phyloP scores from a whole-genome alignment of 108 stramenopile species.

The Nitzschia sp. region DNA sequence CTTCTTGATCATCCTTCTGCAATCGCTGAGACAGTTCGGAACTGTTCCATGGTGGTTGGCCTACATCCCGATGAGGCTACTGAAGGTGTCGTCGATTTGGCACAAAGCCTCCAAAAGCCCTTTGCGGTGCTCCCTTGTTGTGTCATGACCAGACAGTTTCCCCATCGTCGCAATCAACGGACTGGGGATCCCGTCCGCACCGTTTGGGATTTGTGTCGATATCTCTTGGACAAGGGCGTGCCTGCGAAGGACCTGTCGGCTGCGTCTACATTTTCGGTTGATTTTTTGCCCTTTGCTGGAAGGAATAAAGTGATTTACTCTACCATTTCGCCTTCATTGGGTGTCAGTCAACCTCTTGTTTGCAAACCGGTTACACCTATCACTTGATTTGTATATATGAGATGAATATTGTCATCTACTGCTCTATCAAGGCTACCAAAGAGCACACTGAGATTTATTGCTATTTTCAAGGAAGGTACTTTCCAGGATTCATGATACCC shows the following conservation, averaged over 20 bases:
- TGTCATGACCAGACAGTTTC: constrained; percentile 63
- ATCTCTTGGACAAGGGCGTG: constrained; percentile 45
- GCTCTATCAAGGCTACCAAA: too few relatives aligned
- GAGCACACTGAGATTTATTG: too few relatives aligned
- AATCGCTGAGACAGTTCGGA: constrained; percentile 27
- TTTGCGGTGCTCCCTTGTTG: constrained; percentile 69
- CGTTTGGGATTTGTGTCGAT: constrained; percentile 55
- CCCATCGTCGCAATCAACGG: constrained; percentile 31
- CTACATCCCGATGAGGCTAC: constrained; percentile 91
- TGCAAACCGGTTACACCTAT: too few relatives aligned
- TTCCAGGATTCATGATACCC: constrained; percentile 83
- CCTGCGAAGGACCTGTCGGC: too few relatives aligned
- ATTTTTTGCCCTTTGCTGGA: constrained; percentile 53
- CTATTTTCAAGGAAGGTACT: constrained; percentile 51
- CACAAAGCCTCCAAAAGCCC: constrained; percentile 52
- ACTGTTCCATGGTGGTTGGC: constrained; percentile 69
- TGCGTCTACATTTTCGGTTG: constrained; percentile 27
- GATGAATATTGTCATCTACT: too few relatives aligned
- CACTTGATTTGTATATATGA: too few relatives aligned
- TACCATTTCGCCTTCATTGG: too few relatives aligned
- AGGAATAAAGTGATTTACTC: constrained; percentile 59
- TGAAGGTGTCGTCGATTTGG: constrained; percentile 66
- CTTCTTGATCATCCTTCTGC: constrained; percentile 30
- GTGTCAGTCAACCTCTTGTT: too few relatives aligned
- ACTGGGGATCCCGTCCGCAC: constrained; percentile 41